A percentile compares a stretch with the other conserved stretches of the same genome.
Conservation (phyloP, 805 yeast species). For the Zygotorulaspora florentina region DNA sequence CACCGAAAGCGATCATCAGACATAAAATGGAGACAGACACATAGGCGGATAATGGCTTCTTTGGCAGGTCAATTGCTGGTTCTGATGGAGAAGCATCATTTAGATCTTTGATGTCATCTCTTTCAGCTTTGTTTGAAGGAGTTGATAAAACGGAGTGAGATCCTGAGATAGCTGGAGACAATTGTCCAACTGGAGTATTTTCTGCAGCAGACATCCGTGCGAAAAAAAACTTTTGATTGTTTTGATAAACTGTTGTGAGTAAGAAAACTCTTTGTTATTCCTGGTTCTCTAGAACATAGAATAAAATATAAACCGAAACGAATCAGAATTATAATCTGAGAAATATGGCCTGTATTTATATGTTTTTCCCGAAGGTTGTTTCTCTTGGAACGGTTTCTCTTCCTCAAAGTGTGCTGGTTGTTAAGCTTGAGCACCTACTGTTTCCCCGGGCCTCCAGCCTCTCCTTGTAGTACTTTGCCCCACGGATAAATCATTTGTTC, state of each 20-base stretch:
- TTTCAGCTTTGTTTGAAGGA: slow-evolving; percentile 31
- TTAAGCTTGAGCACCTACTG: background rate
- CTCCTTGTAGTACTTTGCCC: background rate
- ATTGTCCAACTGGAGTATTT: slow-evolving; percentile 13
- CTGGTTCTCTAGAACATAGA: slow-evolving; percentile 2
- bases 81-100: slow-evolving; percentile 7
- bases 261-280: slow-evolving; percentile 3
- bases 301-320: background rate
- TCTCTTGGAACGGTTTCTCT: background rate
- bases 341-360: slow-evolving; percentile 10
- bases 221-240: slow-evolving; percentile 3
- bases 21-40: slow-evolving; percentile 37
- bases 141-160: slow-evolving; percentile 26
- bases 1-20: slow-evolving; percentile 31
- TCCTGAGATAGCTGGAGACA: slow-evolving; percentile 16
- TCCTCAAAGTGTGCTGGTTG: slow-evolving; percentile 1
- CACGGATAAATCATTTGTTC: background rate
- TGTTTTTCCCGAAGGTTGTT: background rate
- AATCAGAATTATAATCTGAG: background rate
- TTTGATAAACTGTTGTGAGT: slow-evolving; percentile 1
- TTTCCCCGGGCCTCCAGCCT: background rate
- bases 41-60: slow-evolving; percentile 31
- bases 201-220: slow-evolving; percentile 11
- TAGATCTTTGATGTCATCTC: slow-evolving; percentile 24
- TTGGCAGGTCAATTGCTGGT: slow-evolving; percentile 23